These are phyloP conservation scores for Cladosporium sp. DNA, from an alignment of 2,329 filamentous ascomycete genomes.

Conservation along the genomic window DNA sequence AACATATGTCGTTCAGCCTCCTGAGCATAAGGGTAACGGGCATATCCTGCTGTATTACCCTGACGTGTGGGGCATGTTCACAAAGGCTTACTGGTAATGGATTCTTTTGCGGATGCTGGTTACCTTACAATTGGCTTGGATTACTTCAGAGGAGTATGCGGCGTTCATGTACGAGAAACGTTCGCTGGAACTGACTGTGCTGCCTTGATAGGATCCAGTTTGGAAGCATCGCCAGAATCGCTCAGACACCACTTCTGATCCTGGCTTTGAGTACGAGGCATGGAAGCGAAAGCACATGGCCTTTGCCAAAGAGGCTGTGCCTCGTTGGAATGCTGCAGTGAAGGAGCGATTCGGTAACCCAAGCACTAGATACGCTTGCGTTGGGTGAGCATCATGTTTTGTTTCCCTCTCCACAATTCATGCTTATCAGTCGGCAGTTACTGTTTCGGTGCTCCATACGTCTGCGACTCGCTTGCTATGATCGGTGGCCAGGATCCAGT, in stretches of 20 bases:
- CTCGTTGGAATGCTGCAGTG: constrained; percentile 42
- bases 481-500: constrained; percentile 25
- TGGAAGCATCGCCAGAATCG: constrained; percentile 21
- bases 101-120: constrained; percentile 19
- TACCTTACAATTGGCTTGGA: constrained; percentile 17
- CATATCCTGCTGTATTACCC: constrained; percentile 21
- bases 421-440: constrained; percentile 14
- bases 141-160: constrained; percentile 19
- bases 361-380: constrained; percentile 37
- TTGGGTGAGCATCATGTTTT: constrained; percentile 26
- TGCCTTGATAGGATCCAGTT: constrained; percentile 14
- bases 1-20: constrained; percentile 19
- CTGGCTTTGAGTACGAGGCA: constrained; percentile 44
- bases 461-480: constrained; percentile 33
- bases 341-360: constrained; percentile 33
- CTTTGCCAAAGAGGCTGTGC: constrained; percentile 42
- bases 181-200: constrained; percentile 1
- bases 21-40: constrained; percentile 17
- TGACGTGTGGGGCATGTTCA: constrained; percentile 20
- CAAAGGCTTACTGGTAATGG: constrained; percentile 21
- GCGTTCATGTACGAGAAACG: neutral
- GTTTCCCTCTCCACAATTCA: neutral
- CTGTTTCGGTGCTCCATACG: constrained; percentile 42
- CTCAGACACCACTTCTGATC: constrained; percentile 28
- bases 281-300: constrained; percentile 46